These are phyloP conservation scores for Ballota nigra DNA, from an alignment of 257 asterid species.

Conservation along the genomic window DNA sequence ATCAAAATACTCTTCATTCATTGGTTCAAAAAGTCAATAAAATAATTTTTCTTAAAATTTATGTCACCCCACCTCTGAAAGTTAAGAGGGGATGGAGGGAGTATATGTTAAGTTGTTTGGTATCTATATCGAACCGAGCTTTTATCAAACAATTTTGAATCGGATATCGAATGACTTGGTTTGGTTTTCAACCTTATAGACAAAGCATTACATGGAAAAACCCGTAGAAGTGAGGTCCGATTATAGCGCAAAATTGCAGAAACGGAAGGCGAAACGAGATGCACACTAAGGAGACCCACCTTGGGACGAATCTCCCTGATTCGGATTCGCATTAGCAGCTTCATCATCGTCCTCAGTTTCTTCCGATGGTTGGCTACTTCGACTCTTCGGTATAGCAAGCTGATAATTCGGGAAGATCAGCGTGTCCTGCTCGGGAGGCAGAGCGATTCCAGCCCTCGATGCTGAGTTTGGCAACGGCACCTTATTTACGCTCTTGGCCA, in stretches of 20 bases:
- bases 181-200: too few species aligned
- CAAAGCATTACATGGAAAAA: too few species aligned
- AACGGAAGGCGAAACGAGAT: neutral
- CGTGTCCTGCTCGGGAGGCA: slow-evolving; percentile 78
- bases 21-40: too few species aligned
- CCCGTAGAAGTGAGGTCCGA: neutral
- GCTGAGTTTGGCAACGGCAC: slow-evolving; percentile 63
- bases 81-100: too few species aligned
- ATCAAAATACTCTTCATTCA: too few species aligned
- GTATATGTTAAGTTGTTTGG: too few species aligned
- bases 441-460: slow-evolving; percentile 52
- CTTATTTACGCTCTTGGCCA: slow-evolving; percentile 82
- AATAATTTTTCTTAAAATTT: too few species aligned
- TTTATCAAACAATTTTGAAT: too few species aligned
- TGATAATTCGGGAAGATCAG: slow-evolving; percentile 86
- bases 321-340: slow-evolving; percentile 35
- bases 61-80: too few species aligned
- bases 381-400: slow-evolving; percentile 57
- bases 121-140: too few species aligned
- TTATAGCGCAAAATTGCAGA: neutral
- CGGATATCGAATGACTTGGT: too few species aligned
- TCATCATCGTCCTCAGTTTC: slow-evolving; percentile 87
- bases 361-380: slow-evolving; percentile 47
- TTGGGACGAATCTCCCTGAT: slow-evolving; percentile 48
- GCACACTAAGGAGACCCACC: slow-evolving; percentile 48